Conservation (phyloP, 2,329 filamentous ascomycete genomes). For the Nemania bipapillata region DNA sequence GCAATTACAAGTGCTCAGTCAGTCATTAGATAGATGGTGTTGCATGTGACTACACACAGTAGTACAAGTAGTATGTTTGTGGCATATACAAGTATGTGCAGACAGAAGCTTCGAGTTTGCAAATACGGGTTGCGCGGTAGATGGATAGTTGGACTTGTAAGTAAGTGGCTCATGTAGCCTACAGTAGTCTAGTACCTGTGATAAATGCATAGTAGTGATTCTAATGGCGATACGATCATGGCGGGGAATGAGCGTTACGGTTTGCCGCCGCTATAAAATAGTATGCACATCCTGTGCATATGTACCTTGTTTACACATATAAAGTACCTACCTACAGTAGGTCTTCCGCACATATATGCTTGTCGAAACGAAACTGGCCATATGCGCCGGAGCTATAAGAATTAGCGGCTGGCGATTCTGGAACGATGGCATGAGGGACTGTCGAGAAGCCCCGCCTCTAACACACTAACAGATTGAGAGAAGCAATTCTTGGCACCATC, state of each 20-base stretch:
- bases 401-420: constrained; percentile 25
- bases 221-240: neutral
- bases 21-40: too few species aligned
- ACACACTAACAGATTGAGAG: constrained; percentile 12
- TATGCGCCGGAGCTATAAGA: constrained; percentile 29
- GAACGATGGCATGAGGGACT: constrained; percentile 2
- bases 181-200: too few species aligned
- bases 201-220: neutral
- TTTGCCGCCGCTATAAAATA: constrained; percentile 26
- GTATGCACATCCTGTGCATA: neutral
- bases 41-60: too few species aligned
- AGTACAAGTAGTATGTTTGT: too few species aligned
- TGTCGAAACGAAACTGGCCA: constrained; percentile 27
- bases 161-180: constrained; percentile 9
- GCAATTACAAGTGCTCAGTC: neutral
- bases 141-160: too few species aligned
- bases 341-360: too few species aligned
- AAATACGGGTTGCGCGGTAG: neutral
- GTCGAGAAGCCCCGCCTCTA: constrained; percentile 24
- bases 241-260: neutral
- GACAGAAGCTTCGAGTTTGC: too few species aligned
- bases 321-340: neutral
- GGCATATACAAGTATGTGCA: too few species aligned
- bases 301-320: neutral
- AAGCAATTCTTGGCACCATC: constrained; percentile 14